A percentile compares a stretch with the other conserved stretches of the same genome.
These are phyloP conservation scores for Penicillium corylophilum DNA, from an alignment of 2,329 filamentous ascomycete species.

Conservation along the genomic window DNA sequence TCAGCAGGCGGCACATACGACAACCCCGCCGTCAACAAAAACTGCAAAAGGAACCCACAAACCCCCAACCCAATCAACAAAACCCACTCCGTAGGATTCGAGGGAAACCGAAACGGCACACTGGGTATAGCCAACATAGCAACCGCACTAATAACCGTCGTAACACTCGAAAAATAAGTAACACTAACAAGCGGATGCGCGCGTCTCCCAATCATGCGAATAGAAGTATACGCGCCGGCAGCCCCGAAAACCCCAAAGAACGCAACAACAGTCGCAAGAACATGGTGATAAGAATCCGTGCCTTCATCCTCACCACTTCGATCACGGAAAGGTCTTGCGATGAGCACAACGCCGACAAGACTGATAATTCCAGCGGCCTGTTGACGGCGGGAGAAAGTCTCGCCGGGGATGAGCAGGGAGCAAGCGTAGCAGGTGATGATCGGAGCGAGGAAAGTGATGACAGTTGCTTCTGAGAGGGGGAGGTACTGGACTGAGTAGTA, in stretches of 20 bases:
- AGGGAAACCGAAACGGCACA: conserved; percentile 58
- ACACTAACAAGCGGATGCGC: conserved; percentile 82
- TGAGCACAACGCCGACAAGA: conserved; percentile 75
- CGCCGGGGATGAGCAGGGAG: conserved; percentile 66
- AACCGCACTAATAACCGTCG: conserved; percentile 64
- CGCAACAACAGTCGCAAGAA: conserved; percentile 68
- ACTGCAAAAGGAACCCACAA: conserved; percentile 82
- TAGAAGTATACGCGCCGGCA: conserved; percentile 71
- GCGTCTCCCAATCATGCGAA: conserved; percentile 75
- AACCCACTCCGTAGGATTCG: conserved; percentile 59
- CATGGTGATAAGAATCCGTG: conserved; percentile 61
- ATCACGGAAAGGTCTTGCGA: conserved; percentile 63
- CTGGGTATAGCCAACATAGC: conserved; percentile 58
- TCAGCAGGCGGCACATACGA: conserved; percentile 63
- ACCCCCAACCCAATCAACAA: conserved; percentile 67
- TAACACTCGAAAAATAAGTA: conserved; percentile 76
- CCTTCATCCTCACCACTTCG: conserved; percentile 15
- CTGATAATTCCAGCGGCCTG: conserved; percentile 74
- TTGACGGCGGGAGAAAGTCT: conserved; percentile 76
- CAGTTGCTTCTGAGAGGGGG: conserved; percentile 81
- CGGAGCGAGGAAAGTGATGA: conserved; percentile 83
- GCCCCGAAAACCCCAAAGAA: conserved; percentile 76
- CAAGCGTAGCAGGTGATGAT: conserved; percentile 78
- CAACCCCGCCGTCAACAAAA: conserved; percentile 75
- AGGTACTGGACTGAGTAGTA: conserved; percentile 75